phyloP scores from a whole-genome alignment of 345 rosid genomes.

The Citrus hindsii region DNA sequence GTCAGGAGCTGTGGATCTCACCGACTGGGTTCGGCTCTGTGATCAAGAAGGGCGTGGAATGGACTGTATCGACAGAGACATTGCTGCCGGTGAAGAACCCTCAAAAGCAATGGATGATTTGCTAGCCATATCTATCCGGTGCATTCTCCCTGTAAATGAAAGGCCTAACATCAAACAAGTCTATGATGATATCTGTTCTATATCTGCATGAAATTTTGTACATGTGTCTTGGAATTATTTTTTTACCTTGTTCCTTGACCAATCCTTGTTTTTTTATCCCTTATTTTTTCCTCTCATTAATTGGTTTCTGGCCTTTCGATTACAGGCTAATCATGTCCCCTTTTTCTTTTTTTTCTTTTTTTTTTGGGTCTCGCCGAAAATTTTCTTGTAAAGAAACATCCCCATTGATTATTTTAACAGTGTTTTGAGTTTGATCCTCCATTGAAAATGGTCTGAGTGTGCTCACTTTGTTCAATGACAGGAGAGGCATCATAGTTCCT shows the following conservation, averaged over 20 bases:
- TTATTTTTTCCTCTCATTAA: conserved; percentile 9
- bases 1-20: conserved; percentile 87
- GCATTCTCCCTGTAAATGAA: conserved; percentile 80
- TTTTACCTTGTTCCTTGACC: conserved; percentile 43
- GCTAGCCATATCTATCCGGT: conserved; percentile 71
- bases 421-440: conserved; percentile 27
- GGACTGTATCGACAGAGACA: conserved; percentile 93
- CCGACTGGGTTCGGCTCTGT: conserved; percentile 83
- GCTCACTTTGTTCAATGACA: background rate
- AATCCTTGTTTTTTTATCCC: conserved; percentile 15
- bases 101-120: conserved; percentile 84
- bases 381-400: conserved; percentile 46
- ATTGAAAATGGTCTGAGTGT: conserved; percentile 5
- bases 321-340: conserved; percentile 35
- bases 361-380: conserved; percentile 15
- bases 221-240: conserved; percentile 54
- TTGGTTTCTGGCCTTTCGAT: conserved; percentile 48
- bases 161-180: conserved; percentile 96
- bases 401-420: conserved; percentile 44
- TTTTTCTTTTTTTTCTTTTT: conserved; percentile 1
- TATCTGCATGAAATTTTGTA: conserved; percentile 71
- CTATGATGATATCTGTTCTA: conserved; percentile 57
- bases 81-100: conserved; percentile 77
- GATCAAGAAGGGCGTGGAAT: conserved; percentile 84
- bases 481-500: background rate